phyloP scores from a whole-genome alignment of 371 early-diverging fungal genomes.

The Circinella minor region DNA sequence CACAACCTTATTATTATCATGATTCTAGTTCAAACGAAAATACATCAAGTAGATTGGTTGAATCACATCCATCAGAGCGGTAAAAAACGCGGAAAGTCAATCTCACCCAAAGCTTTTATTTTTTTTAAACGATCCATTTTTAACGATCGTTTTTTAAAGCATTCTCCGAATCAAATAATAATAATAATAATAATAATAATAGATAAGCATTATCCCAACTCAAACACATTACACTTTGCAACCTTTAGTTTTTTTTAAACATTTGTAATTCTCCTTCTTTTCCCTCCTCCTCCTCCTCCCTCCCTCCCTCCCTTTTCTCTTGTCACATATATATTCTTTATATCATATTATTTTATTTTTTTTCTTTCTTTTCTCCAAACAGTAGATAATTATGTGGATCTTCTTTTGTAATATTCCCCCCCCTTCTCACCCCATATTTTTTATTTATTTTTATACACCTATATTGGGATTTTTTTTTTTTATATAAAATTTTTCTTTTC shows the following conservation, averaged over 20 bases:
- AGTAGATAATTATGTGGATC: not conserved
- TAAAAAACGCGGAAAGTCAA: not conserved
- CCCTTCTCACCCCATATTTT: not conserved
- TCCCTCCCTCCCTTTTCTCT: not conserved
- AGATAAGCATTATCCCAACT: slow-evolving; percentile 4
- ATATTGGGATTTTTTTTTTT: not conserved
- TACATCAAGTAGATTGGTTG: not conserved
- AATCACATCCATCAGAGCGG: not conserved
- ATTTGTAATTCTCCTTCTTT: not conserved
- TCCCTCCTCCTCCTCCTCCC: not conserved
- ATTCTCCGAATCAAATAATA: not conserved
- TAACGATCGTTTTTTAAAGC: too few species aligned
- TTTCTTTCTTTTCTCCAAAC: not conserved
- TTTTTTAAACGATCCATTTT: too few species aligned
- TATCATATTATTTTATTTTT: not conserved
- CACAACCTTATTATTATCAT: not conserved
- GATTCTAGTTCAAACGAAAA: not conserved
- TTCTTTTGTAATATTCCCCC: slow-evolving; percentile 9
- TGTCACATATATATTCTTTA: not conserved
- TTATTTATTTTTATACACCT: too few species aligned
- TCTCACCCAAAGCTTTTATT: too few species aligned
- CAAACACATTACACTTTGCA: not conserved
- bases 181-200: not conserved
- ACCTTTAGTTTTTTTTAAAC: too few species aligned
- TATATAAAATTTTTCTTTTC: not conserved